phyloP scores from a whole-genome alignment of 2,329 filamentous ascomycete genomes.

The Zasmidium cellare region DNA sequence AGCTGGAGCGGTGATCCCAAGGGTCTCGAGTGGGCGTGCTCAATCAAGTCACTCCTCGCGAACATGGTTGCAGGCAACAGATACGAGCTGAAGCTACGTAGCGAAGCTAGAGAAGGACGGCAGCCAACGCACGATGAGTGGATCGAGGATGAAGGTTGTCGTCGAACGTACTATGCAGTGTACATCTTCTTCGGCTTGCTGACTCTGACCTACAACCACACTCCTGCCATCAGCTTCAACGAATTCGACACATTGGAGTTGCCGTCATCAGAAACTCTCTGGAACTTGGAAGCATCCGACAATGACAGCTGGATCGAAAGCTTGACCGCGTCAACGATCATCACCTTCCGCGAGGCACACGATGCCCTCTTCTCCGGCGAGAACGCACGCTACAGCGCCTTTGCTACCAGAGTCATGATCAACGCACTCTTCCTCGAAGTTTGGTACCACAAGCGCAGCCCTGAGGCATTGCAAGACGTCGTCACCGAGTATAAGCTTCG shows the following conservation, averaged over 20 bases:
- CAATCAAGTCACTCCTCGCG: slow-evolving; percentile 94
- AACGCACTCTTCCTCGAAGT: slow-evolving; percentile 97
- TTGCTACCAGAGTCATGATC: slow-evolving; percentile 97
- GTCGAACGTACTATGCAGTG: slow-evolving; percentile 95
- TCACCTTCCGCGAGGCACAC: slow-evolving; percentile 91
- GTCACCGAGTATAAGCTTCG: slow-evolving; percentile 98
- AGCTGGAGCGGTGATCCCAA: slow-evolving; percentile 99
- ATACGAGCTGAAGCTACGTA: slow-evolving; percentile 91
- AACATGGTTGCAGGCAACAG: slow-evolving; percentile 99
- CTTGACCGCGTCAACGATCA: slow-evolving; percentile 67
- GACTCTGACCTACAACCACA: slow-evolving; percentile 96
- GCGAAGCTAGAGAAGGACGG: slow-evolving; percentile 77
- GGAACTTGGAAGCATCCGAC: slow-evolving; percentile 81
- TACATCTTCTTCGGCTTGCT: slow-evolving; percentile 98
- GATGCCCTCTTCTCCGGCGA: slow-evolving; percentile 95
- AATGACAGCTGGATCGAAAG: slow-evolving; percentile 83
- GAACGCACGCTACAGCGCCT: slow-evolving; percentile 86
- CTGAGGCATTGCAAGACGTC: slow-evolving; percentile 94
- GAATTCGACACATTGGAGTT: slow-evolving; percentile 93
- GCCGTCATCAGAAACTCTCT: slow-evolving; percentile 89
- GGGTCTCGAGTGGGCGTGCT: slow-evolving; percentile 97
- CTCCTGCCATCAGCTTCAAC: slow-evolving; percentile 95
- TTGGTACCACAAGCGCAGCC: slow-evolving; percentile 98
- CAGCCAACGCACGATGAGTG: slow-evolving; percentile 82
- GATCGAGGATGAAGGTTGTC: slow-evolving; percentile 95